Base-by-base conservation (phyloP, 257 asterid species). In the Cordia subcordata region DNA sequence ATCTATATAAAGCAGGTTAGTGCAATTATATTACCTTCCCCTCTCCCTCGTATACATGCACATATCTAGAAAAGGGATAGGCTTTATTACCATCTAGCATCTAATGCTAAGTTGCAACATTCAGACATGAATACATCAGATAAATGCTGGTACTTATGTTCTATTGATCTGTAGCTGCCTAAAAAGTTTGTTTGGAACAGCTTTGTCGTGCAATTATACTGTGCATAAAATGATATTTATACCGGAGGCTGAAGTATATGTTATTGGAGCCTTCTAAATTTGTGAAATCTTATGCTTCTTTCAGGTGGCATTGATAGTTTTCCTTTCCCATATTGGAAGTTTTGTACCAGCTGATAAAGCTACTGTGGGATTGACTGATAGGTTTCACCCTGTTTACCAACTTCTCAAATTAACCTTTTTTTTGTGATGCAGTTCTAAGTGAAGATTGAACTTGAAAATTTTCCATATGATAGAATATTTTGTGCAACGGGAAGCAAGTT, bases 271-370 rank as follows among this genome's bases (percentile, higher is more conserved):
- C 49, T 18, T 19, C 19, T n/a, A n/a, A 47, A 58, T 42, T 60
- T 70, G 22, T 17, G 15, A 61, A 42, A 53, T 57, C 37, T 49
- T 21, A 35, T 55, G 62, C 47, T 37, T 61, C 33, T 76, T 72
- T 76, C 82, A 92, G 99, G 99, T 88, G 15, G 99, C 99, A 1
- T 72, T 92, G 81, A 88, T 92, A 72, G 99, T 92, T 67, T 92
- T 88, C 68, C 96, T 92, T 72, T 84, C 99, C 49, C 99, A 88
- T 67, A 73, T 92, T 64, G 97, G 97, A 77, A 86, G 99, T 79
- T 92, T 79, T 74, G 95, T 92, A 66, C 97, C 99, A 46, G 99
- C 99, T 55, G 99, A 92, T 80, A 82, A 93, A 67, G 99, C 99
- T 54, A 79, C 77, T 40, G 97, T 92, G 80, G 99, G 97, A 58